Base-by-base conservation (phyloP, 176 grass and related monocot genomes). In the Thalia dealbata region DNA sequence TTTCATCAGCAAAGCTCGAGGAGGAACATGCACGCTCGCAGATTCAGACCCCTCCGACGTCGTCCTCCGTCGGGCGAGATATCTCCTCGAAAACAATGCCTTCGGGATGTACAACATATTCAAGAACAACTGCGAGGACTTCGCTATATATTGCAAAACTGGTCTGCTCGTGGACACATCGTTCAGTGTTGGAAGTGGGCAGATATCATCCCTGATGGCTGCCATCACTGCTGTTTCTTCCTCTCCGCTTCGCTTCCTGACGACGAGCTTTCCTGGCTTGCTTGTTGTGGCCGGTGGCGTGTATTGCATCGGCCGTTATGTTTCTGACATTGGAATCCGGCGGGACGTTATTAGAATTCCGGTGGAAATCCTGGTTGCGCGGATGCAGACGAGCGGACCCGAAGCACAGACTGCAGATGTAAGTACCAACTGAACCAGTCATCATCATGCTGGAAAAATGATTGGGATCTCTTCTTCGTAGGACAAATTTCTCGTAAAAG, bases 81-180 rank as follows among this genome's bases (percentile, higher is more conserved):
- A 81, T 68, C 82, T 91, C 12, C 92, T 91, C 1, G 67, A 85
- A 60, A n/a, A 72, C 14, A 82, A 67, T 1, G 92, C 88, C 4
- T 96, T 96, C 18, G 85, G 92, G 9, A 72, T 76, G 69, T 96
- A 96, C 76, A 78, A 68, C 55, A 50, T 91, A 28, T 96, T 96
- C 75, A 91, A 83, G 83, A 96, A 96, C 80, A 96, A 91, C 69
- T 96, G 92, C 0, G 92, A 96, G 84, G 92, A 91, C 74, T 96
- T 96, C 1, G 89, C 92, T 0, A 91, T 96, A 32, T 96, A 91
- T 76, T 96, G 84, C 80, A 96, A 96, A 82, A 96, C 92, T 0
- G 89, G 89, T 2, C 69, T 96, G 68, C 86, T 96, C 13, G 82
- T 96, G 3, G 84, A 81, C 75, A 91, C 91, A 1, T 63, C 64